Base-by-base conservation (phyloP, 805 yeast species). In the Maudiozyma barnettii region DNA sequence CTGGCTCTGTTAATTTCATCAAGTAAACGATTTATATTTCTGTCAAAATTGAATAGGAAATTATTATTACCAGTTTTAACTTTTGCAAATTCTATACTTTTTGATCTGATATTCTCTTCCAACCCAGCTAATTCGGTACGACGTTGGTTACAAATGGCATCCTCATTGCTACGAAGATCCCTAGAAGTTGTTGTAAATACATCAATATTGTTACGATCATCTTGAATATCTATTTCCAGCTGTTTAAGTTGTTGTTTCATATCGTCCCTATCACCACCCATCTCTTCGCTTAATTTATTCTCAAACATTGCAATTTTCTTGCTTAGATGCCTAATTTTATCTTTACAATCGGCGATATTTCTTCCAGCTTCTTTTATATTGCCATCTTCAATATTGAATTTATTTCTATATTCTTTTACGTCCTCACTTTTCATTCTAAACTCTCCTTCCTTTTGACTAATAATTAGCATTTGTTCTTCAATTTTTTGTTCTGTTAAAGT, bases 41-140 rank as follows among this genome's bases (percentile, higher is more conserved):
- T 51, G 7, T 82, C 83, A 70, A 79, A 82, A 1, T 81, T 76
- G 12, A 72, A 69, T 40, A 68, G 65, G 35, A 64, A 56, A 40
- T 54, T 56, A 35, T 54, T 50, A 16, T 56, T 52, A 41, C 61
- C 72, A 55, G 58, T 43, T 59, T 67, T 23, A n/a, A 60, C 45
- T 3, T 52, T 48, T 23, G 47, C 41, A 36, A 63, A 44, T 48
- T 68, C 69, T 16, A 45, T 39, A 22, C 41, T 45, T 20, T 52
- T 55, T 16, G 39, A 41, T 19, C 45, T 38, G 20, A 62, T 54
- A 19, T 50, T 51, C 9, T 36, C 19, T 18, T 57, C 47, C n/a
- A 46, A 29, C 30, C 29, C 49, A 35, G 40, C 41, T 5, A 55
- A n/a, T 20, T 54, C 57, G 1, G 21, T 14, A n/a, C 49, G 41